These are phyloP conservation scores for Odonthalia washingtoniensis DNA, from an alignment of 31 red algal species.

Conservation along the genomic window DNA sequence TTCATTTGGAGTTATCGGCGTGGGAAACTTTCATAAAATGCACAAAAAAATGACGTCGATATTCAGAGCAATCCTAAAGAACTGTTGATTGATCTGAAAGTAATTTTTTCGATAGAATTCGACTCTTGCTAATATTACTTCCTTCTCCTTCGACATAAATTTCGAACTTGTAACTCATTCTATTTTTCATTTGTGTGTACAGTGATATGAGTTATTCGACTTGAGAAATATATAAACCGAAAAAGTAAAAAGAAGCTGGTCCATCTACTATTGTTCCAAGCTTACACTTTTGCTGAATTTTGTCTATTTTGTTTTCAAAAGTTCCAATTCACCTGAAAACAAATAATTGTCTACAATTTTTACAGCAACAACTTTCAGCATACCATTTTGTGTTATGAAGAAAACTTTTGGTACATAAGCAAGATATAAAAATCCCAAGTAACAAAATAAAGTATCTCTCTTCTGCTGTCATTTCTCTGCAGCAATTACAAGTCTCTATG, in stretches of 20 bases:
- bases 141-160: background rate
- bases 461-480: no score
- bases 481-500: no score
- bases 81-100: background rate
- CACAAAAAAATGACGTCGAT: background rate
- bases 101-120: background rate
- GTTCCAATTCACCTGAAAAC: background rate
- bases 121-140: background rate
- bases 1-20: background rate
- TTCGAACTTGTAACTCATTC: background rate
- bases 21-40: background rate
- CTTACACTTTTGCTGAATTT: background rate
- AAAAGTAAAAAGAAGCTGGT: background rate
- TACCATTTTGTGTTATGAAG: constrained; percentile 9
- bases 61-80: background rate
- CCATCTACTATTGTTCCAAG: constrained; percentile 8
- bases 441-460: background rate
- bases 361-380: background rate
- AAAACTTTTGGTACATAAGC: constrained; percentile 6
- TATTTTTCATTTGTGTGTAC: constrained; percentile 4
- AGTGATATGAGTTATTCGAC: background rate
- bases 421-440: background rate
- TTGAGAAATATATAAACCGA: background rate
- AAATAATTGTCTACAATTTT: constrained; percentile 29
- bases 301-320: background rate